Base-by-base conservation (phyloP, 129 eudicot genomes). In the Oenanthe sinensis region DNA sequence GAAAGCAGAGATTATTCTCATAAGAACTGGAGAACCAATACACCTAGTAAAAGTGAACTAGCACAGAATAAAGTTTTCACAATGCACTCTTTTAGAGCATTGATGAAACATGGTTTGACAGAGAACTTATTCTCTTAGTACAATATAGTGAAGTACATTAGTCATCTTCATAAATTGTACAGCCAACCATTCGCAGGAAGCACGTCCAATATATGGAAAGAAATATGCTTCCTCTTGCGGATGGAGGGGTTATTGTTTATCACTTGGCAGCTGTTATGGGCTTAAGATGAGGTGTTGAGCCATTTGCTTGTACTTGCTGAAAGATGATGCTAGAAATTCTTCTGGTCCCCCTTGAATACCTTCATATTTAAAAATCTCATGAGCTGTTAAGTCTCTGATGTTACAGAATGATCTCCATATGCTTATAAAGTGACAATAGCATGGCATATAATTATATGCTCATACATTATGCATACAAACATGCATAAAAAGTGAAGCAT, bases 71-170 rank as follows among this genome's bases (percentile, higher is more conserved):
- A 74, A 62, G 75, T 22, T 45, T 75, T 62, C n/a, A n/a, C 20
- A 36, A 36, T 49, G 45, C 84, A 63, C 63, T 42, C 19, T 54
- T 44, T n/a, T 28, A 15, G 30, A 65, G 71, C 71, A 65, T 5
- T 48, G 52, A 68, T 67, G 52, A 55, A 52, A 74, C 79, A 75
- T 60, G 79, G 75, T 80, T 50, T 65, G 79, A 72, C 46, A 75
- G 81, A 80, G 70, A 84, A 82, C 58, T 78, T 42, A 84, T 82
- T 75, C 77, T 63, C 69, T 60, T 76, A 4, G 15, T 28, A 30
- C 71, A 65, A 65, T 65, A 26, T 65, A 40, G 8, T 30, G 71
- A 65, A 26, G 20, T 40, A 28, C 2, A 26, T 11, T 28, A 13
- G 40, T 65, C 13, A 22, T n/a, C 28, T 58, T 58, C 13, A 58